Base-by-base conservation (phyloP, 306 rosid species). In the Malus asiatica region DNA sequence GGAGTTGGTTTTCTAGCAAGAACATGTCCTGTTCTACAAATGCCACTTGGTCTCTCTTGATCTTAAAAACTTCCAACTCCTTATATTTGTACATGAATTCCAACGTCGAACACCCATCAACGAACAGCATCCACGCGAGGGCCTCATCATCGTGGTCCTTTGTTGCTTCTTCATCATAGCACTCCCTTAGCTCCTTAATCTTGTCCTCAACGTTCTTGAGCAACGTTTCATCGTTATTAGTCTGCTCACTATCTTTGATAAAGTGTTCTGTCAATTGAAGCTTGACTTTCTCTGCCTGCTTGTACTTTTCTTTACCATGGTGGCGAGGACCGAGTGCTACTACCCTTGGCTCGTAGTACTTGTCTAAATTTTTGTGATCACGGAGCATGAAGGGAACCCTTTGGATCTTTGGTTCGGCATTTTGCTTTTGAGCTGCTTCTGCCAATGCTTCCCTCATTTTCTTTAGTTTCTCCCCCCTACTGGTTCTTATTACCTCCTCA, bases 241-340 rank as follows among this genome's bases (percentile, higher is more conserved):
- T 5, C n/a, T 15, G 0, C 4, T 1, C 19, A 1, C 72, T 59
- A 0, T 42, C 19, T 18, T 15, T 0, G 42, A 72, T 11, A 11
- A 72, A 82, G 7, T 1, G 2, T 1, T 2, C 33, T 5, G 85
- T 29, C 72, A 77, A 13, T 33, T 5, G 2, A 13, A 0, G 61
- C 76, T 33, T 33, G 35, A 32, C 35, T 32, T 32, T 32, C 35
- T 32, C 35, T 32, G 35, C 35, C 6, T 1, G 38, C 38, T 33
- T 0, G 38, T 33, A 33, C 38, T 33, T 33, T 33, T 6, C 1
- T 5, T 33, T 5, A 33, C 38, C 65, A 65, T 81, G 70, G 45
- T 72, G 84, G 66, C 66, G 18, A 8, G 84, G 84, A 58, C 84
- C 81, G 4, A 81, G 0, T 4, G 78, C 65, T 13, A 60, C 40